These are phyloP conservation scores for Phellopilus nigrolimitatus DNA, from an alignment of 1,284 basidiomycete genomes.

Conservation along the genomic window DNA sequence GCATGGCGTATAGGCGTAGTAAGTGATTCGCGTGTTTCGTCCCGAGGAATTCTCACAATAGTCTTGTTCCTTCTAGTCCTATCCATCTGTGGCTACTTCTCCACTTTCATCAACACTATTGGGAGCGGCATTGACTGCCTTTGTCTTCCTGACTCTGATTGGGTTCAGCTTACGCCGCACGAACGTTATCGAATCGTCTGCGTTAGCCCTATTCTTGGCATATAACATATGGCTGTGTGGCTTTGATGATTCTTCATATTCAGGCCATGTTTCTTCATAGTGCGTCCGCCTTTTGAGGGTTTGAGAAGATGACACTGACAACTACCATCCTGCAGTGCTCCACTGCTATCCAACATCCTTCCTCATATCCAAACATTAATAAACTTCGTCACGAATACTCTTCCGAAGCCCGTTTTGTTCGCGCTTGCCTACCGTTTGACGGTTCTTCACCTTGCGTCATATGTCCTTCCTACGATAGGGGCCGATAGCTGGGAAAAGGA, in stretches of 20 bases:
- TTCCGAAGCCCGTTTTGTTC: slow-evolving; percentile 81
- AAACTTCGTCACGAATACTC: slow-evolving; percentile 75
- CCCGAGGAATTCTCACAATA: slow-evolving; percentile 17
- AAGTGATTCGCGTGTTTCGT: slow-evolving; percentile 31
- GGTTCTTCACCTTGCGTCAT: slow-evolving; percentile 82
- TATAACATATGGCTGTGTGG: slow-evolving; percentile 84
- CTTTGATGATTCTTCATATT: slow-evolving; percentile 62
- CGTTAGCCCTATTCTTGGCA: slow-evolving; percentile 80
- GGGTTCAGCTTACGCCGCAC: slow-evolving; percentile 85
- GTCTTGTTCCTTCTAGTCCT: slow-evolving; percentile 44
- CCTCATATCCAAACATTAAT: slow-evolving; percentile 74
- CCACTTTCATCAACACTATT: slow-evolving; percentile 81
- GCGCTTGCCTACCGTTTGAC: slow-evolving; percentile 79
- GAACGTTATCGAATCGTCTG: slow-evolving; percentile 89
- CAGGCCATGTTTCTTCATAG: slow-evolving; percentile 72
- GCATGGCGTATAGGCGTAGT: slow-evolving; percentile 80
- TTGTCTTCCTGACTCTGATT: slow-evolving; percentile 85
- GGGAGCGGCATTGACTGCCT: slow-evolving; percentile 66
- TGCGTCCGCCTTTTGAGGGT: slow-evolving; percentile 35
- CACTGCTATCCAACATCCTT: slow-evolving; percentile 69
- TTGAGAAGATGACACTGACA: neutral
- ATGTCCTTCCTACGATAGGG: slow-evolving; percentile 78
- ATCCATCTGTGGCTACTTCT: slow-evolving; percentile 73
- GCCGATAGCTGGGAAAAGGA: slow-evolving; percentile 76
- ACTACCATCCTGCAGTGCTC: slow-evolving; percentile 44